These are phyloP conservation scores for Candida sp. DNA, from an alignment of 1,139 yeast genomes.

Conservation along the genomic window DNA sequence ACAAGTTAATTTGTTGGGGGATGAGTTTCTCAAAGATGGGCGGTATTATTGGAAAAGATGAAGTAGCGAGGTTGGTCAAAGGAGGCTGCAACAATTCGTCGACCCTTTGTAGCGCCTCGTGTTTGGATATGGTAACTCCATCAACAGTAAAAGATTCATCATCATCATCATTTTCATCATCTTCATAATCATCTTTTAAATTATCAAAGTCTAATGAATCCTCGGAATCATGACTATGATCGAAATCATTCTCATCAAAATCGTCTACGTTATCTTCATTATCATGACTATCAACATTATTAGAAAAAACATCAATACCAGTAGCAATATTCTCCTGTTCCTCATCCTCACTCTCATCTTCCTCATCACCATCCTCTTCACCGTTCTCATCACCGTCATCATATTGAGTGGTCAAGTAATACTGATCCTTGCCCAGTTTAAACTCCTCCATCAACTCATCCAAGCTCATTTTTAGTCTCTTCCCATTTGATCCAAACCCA, in stretches of 20 bases:
- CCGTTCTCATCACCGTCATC: conserved; percentile 20
- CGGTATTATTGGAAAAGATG: conserved; percentile 20
- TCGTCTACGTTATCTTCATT: conserved; percentile 1
- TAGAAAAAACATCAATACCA: conserved; percentile 11
- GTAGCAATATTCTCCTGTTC: conserved; percentile 8
- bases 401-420: conserved; percentile 70
- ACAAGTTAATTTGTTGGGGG: conserved; percentile 71
- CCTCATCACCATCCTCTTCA: conserved; percentile 16
- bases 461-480: conserved; percentile 47
- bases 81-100: conserved; percentile 61
- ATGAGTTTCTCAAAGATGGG: conserved; percentile 35
- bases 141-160: conserved; percentile 10
- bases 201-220: conserved; percentile 41
- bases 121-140: not conserved
- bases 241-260: conserved; percentile 10
- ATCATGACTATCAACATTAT: conserved; percentile 2
- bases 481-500: conserved; percentile 66
- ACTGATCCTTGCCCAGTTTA: conserved; percentile 29
- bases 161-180: conserved; percentile 18
- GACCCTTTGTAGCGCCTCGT: conserved; percentile 28
- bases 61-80: conserved; percentile 39
- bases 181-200: conserved; percentile 52
- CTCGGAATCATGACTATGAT: conserved; percentile 7
- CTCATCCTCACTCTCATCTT: conserved; percentile 13
- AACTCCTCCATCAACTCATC: conserved; percentile 42